Evolutionary conservation across 805 yeast species (phyloP).

Genomic region (Myxozyma kluyveri): DNA sequence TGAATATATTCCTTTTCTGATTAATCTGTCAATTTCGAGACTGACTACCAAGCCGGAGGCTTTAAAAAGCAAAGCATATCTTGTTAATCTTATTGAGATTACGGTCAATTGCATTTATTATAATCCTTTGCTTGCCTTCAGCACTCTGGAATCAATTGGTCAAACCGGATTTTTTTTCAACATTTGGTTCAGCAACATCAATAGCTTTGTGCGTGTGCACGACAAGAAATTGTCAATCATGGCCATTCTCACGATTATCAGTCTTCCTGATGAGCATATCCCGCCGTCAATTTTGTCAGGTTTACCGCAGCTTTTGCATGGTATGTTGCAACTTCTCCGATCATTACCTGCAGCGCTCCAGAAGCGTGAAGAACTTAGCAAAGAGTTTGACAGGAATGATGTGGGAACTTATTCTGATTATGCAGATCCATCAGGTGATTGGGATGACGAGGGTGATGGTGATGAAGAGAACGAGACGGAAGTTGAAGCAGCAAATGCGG

Average conservation of each 20-base stretch:
- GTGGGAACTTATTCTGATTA: slow-evolving; percentile 34
- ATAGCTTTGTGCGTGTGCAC: slow-evolving; percentile 62
- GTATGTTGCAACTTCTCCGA: slow-evolving; percentile 52
- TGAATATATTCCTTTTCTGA: slow-evolving; percentile 47
- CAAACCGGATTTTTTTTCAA: slow-evolving; percentile 54
- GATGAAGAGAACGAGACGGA: slow-evolving; percentile 35
- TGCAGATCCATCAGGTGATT: slow-evolving; percentile 32
- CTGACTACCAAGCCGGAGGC: slow-evolving; percentile 40
- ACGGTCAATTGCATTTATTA: slow-evolving; percentile 63
- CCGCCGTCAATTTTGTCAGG: slow-evolving; percentile 35
- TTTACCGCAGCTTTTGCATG: slow-evolving; percentile 50
- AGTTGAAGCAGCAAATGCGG: slow-evolving; percentile 27
- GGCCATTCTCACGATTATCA: slow-evolving; percentile 58
- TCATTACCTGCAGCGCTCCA: slow-evolving; percentile 71
- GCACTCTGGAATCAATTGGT: slow-evolving; percentile 47
- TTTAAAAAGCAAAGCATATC: slow-evolving; percentile 41
- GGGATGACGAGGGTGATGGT: slow-evolving; percentile 35
- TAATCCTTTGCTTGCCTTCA: slow-evolving; percentile 55
- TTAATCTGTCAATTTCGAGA: slow-evolving; percentile 46
- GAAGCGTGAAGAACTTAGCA: slow-evolving; percentile 60
- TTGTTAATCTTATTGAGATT: slow-evolving; percentile 56
- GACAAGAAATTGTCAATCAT: slow-evolving; percentile 75
- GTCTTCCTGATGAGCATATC: slow-evolving; percentile 37
- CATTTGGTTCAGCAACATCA: slow-evolving; percentile 61
- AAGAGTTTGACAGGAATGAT: slow-evolving; percentile 45